Base-by-base conservation (phyloP, 306 rosid species). In the Sicyos edulis region DNA sequence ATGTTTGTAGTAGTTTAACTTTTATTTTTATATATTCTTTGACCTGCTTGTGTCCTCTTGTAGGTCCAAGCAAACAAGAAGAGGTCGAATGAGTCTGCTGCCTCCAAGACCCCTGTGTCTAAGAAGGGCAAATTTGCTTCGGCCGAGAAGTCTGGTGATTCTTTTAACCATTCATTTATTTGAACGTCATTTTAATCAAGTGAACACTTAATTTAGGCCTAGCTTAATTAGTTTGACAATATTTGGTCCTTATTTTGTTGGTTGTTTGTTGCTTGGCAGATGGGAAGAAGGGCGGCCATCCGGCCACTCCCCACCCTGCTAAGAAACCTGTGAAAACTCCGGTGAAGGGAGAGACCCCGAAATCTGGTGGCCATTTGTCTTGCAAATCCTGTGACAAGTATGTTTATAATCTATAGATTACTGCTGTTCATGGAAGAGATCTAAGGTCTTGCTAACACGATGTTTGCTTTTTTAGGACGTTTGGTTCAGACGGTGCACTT, bases 311-410 rank as follows among this genome's bases (percentile, higher is more conserved):
- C 15, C 92, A 88, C 76, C 96, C 98, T 4, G 79, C 67, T 22
- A 93, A 93, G 92, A 88, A 88, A 47, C 16, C 70, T 10, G 88
- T 58, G 40, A 90, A 93, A 85, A 75, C 87, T 24, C 47, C 77
- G 6, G n/a, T 29, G 14, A 91, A 87, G 80, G 58, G 29, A 7
- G 81, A 84, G 73, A 61, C 86, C 11, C 91, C 95, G 4, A 91
- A 90, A 70, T 88, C 98, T 14, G 89, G 78, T 26, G 92, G 90
- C 57, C 69, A 75, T 1, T 49, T 82, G 70, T 70, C 86, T 0
- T 90, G 98, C 85, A 78, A 82, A 29, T 54, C 92, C 3, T 93
- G 97, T 69, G 81, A 51, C 75, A 93, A 83, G 98, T 89, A 87
- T 29, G 88, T 34, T 37, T 72, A 16, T 54, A 1, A 1, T 7